Evolutionary conservation across 768 basidiomycete genomes (phyloP).

Genomic region (Scleroderma citrinum): DNA sequence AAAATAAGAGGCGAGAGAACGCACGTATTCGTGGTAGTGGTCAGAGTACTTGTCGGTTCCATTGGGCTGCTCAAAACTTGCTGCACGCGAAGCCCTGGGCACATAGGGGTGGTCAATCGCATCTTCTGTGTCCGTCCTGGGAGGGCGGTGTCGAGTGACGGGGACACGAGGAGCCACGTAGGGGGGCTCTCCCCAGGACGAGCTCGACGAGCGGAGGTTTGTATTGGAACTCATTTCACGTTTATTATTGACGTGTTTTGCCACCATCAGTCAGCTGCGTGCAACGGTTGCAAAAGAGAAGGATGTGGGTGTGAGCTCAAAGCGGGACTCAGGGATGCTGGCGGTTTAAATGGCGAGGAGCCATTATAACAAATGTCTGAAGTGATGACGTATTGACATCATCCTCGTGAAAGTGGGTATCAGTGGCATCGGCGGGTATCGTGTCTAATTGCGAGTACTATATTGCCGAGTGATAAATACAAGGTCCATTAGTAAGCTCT

Average conservation of each 20-base stretch:
- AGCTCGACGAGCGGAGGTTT: too few species aligned
- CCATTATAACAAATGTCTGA: too few species aligned
- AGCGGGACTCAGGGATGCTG: too few species aligned
- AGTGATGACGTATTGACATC: too few species aligned
- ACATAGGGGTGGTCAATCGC: slow-evolving; percentile 23
- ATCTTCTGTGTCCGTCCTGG: slow-evolving; percentile 22
- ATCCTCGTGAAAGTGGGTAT: too few species aligned
- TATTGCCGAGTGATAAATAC: too few species aligned
- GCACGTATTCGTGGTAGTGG: slow-evolving; percentile 17
- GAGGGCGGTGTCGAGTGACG: slow-evolving; percentile 13
- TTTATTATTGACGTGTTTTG: neutral
- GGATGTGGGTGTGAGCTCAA: too few species aligned
- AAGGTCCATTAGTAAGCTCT: slow-evolving; percentile 4
- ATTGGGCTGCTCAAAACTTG: slow-evolving; percentile 17
- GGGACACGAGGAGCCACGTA: slow-evolving; percentile 17
- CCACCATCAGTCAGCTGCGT: neutral
- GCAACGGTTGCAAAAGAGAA: too few species aligned
- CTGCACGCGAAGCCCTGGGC: slow-evolving; percentile 22
- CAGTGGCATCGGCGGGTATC: too few species aligned
- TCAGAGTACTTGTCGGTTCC: slow-evolving; percentile 16
- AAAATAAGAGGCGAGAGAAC: slow-evolving; percentile 1
- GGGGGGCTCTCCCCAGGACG: neutral
- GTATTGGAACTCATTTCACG: neutral
- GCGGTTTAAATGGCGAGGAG: too few species aligned
- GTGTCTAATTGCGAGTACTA: too few species aligned